A percentile compares a stretch with the other conserved stretches of the same genome.
Evolutionary conservation across 805 yeast genomes (phyloP).

Genomic region (Metschnikowia shivogae): DNA sequence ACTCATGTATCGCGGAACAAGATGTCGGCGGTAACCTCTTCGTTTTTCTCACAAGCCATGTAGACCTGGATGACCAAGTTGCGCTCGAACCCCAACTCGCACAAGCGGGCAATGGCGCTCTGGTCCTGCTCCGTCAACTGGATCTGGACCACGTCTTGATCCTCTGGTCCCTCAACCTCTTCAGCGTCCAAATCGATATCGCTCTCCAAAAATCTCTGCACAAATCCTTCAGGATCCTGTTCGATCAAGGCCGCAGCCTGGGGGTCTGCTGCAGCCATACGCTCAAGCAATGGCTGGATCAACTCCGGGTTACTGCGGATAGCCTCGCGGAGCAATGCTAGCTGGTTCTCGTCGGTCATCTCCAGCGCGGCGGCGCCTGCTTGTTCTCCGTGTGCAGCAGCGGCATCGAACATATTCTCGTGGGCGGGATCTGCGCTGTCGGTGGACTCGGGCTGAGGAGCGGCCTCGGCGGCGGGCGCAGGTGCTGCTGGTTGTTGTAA

Average conservation of each 20-base stretch:
- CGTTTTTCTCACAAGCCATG: constrained; percentile 97
- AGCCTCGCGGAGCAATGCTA: constrained; percentile 63
- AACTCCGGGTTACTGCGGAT: constrained; percentile 84
- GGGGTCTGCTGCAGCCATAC: constrained; percentile 77
- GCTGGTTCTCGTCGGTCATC: constrained; percentile 43
- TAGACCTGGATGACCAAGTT: constrained; percentile 85
- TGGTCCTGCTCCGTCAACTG: constrained; percentile 77
- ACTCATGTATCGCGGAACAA: constrained; percentile 51
- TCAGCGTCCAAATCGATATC: constrained; percentile 39
- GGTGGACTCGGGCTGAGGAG: constrained; percentile 17
- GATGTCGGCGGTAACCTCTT: constrained; percentile 92
- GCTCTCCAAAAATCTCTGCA: constrained; percentile 65
- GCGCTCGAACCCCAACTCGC: constrained; percentile 91
- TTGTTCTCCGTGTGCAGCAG: constrained; percentile 32
- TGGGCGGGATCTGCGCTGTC: constrained; percentile 16
- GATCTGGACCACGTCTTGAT: constrained; percentile 42
- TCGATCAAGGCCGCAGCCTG: constrained; percentile 77
- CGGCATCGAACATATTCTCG: constrained; percentile 54
- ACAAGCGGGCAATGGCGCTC: constrained; percentile 82
- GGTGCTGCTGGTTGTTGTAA: constrained; percentile 35
- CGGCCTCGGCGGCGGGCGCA: constrained; percentile 17
- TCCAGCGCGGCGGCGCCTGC: constrained; percentile 21
- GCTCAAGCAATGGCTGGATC: constrained; percentile 78
- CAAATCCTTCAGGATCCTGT: constrained; percentile 84
- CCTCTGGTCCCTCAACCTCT: constrained; percentile 34